Evolutionary conservation across 768 basidiomycete genomes (phyloP).

Genomic region (Tulasnella sp.): DNA sequence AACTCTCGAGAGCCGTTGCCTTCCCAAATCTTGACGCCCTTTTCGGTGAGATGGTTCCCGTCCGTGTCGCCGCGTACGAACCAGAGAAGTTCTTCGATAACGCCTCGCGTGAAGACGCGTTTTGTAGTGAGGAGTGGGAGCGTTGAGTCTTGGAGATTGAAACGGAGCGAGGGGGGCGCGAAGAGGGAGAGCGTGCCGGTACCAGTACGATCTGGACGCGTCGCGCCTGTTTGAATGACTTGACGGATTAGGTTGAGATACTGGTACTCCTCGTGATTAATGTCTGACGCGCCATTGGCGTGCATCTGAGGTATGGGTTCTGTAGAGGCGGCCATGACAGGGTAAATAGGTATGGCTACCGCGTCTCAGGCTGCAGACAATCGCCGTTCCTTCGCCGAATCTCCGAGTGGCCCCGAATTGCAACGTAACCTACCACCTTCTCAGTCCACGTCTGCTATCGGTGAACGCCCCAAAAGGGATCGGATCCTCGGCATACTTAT

Average conservation of each 20-base stretch:
- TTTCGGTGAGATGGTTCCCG: conserved; percentile 56
- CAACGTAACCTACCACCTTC: too few relatives aligned
- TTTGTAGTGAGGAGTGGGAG: conserved; percentile 93
- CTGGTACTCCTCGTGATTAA: conserved; percentile 59
- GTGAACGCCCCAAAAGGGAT: too few relatives aligned
- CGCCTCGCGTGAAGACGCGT: conserved; percentile 82
- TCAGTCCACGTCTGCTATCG: too few relatives aligned
- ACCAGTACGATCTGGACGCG: conserved; percentile 83
- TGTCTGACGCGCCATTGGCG: too few relatives aligned
- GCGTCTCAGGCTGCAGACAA: too few relatives aligned
- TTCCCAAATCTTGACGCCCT: conserved; percentile 95
- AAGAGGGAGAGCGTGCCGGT: conserved; percentile 90
- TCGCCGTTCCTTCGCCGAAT: too few relatives aligned
- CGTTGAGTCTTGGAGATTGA: conserved; percentile 63
- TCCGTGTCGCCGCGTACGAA: conserved; percentile 82
- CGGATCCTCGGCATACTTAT: too few relatives aligned
- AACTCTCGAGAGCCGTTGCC: conserved; percentile 88
- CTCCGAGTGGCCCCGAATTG: too few relatives aligned
- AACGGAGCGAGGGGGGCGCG: conserved; percentile 80
- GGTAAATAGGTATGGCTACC: too few relatives aligned
- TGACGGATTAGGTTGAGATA: conserved; percentile 73
- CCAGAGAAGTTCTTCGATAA: conserved; percentile 91
- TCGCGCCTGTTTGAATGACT: conserved; percentile 65
- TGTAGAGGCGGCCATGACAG: too few relatives aligned
- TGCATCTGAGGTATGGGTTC: too few relatives aligned